A percentile compares a stretch with the other conserved stretches of the same genome.
Evolutionary conservation across 768 basidiomycete genomes (phyloP).

Genomic region (Exsudoporus frostii): DNA sequence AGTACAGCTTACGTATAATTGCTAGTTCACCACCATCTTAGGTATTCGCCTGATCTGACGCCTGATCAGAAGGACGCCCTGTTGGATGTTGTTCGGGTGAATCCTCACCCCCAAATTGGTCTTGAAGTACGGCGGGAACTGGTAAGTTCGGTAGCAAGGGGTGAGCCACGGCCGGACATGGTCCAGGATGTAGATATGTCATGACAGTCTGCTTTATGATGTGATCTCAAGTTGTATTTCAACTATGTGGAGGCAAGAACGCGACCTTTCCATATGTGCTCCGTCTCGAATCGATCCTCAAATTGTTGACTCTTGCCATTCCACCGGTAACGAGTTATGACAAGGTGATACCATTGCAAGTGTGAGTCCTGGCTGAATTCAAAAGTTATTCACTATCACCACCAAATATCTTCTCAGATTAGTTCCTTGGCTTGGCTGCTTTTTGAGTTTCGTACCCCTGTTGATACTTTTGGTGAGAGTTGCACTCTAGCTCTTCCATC

Average conservation of each 20-base stretch:
- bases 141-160: constrained; percentile 81
- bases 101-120: constrained; percentile 84
- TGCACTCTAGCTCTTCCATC: neutral
- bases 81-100: constrained; percentile 85
- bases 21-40: constrained; percentile 29
- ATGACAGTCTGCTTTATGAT: constrained; percentile 20
- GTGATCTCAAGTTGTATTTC: neutral
- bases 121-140: constrained; percentile 89
- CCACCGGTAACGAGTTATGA: neutral
- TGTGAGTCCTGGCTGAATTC: neutral
- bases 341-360: neutral
- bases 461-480: neutral
- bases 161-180: constrained; percentile 66
- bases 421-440: neutral
- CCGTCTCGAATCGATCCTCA: neutral
- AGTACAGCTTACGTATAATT: neutral
- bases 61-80: constrained; percentile 97
- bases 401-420: too few relatives aligned
- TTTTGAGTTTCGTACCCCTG: neutral
- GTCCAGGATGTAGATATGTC: constrained; percentile 67
- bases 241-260: neutral
- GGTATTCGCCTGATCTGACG: constrained; percentile 91
- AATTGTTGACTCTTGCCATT: neutral
- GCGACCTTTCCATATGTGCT: neutral
- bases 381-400: neutral